Conservation (phyloP, 2,329 filamentous ascomycete species). For the Exophiala oligosperma region DNA sequence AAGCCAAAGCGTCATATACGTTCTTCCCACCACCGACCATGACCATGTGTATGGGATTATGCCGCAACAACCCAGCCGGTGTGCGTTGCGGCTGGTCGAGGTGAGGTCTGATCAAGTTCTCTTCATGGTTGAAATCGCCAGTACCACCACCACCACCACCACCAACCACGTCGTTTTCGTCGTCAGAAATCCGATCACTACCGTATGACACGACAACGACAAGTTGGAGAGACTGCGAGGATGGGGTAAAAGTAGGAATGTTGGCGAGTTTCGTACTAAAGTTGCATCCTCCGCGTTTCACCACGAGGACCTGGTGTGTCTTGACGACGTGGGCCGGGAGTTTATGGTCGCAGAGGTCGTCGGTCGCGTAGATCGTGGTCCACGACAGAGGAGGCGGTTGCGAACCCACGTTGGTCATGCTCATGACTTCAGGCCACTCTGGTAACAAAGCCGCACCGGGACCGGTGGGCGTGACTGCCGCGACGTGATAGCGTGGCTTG, state of each 20-base stretch:
- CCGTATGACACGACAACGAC: constrained; percentile 74
- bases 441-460: constrained; percentile 67
- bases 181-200: constrained; percentile 38
- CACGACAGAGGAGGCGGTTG: constrained; percentile 58
- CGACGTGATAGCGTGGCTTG: constrained; percentile 35
- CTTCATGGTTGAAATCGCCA: constrained; percentile 32
- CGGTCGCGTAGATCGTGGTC: constrained; percentile 70
- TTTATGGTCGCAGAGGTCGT: constrained; percentile 61
- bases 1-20: constrained; percentile 63
- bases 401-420: constrained; percentile 33
- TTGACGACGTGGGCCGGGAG: constrained; percentile 54
- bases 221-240: constrained; percentile 66
- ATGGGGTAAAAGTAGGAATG: constrained; percentile 74
- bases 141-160: constrained; percentile 7
- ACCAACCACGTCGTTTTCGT: constrained; percentile 35
- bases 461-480: constrained; percentile 53
- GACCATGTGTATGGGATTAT: constrained; percentile 75
- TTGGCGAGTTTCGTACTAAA: constrained; percentile 81
- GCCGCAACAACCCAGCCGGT: constrained; percentile 65
- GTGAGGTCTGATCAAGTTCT: constrained; percentile 62
- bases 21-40: constrained; percentile 74
- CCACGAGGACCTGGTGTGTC: constrained; percentile 72
- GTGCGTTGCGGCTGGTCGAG: constrained; percentile 74
- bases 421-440: constrained; percentile 52
- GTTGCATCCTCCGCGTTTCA: constrained; percentile 78